phyloP scores from a whole-genome alignment of 2,329 filamentous ascomycete species.

The Aspergillus luchuensis region DNA sequence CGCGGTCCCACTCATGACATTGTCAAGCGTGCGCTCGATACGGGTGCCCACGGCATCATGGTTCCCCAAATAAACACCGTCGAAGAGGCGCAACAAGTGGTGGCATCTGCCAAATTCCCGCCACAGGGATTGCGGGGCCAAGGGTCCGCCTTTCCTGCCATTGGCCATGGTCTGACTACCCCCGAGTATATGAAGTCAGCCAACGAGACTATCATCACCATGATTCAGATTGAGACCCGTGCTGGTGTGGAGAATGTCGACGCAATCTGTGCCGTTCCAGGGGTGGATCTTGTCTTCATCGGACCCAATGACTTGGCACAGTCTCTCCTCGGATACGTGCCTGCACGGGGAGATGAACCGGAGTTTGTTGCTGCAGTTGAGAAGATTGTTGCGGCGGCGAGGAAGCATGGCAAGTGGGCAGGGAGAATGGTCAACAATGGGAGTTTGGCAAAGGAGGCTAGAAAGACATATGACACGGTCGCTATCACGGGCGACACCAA shows the following conservation, averaged over 20 bases:
- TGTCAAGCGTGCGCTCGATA: slow-evolving; percentile 30
- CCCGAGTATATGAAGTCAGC: slow-evolving; percentile 37
- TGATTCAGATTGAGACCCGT: slow-evolving; percentile 44
- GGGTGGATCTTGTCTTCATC: slow-evolving; percentile 27
- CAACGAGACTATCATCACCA: slow-evolving; percentile 35
- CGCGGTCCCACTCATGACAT: slow-evolving; percentile 23
- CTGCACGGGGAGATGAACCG: slow-evolving; percentile 56
- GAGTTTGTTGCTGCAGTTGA: slow-evolving; percentile 63
- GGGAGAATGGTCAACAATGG: slow-evolving; percentile 56
- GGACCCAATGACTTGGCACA: slow-evolving; percentile 31
- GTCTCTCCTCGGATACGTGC: slow-evolving; percentile 61
- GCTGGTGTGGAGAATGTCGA: slow-evolving; percentile 44
- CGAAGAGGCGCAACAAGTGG: slow-evolving; percentile 14
- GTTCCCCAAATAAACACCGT: slow-evolving; percentile 38
- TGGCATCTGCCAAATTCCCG: slow-evolving; percentile 27
- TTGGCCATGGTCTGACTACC: slow-evolving; percentile 34
- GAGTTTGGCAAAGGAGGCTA: slow-evolving; percentile 43
- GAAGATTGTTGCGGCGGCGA: slow-evolving; percentile 59
- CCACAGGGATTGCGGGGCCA: slow-evolving; percentile 30
- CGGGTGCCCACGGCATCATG: slow-evolving; percentile 32
- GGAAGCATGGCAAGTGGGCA: slow-evolving; percentile 65
- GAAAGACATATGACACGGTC: slow-evolving; percentile 46
- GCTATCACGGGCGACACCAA: slow-evolving; percentile 51
- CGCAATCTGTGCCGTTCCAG: slow-evolving; percentile 40
- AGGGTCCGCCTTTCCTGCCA: slow-evolving; percentile 29